Percentiles rank a stretch among this genome's conserved stretches.
These are phyloP conservation scores for Aspergillus fischeri DNA, from an alignment of 2,329 filamentous ascomycete genomes.

Conservation along the genomic window DNA sequence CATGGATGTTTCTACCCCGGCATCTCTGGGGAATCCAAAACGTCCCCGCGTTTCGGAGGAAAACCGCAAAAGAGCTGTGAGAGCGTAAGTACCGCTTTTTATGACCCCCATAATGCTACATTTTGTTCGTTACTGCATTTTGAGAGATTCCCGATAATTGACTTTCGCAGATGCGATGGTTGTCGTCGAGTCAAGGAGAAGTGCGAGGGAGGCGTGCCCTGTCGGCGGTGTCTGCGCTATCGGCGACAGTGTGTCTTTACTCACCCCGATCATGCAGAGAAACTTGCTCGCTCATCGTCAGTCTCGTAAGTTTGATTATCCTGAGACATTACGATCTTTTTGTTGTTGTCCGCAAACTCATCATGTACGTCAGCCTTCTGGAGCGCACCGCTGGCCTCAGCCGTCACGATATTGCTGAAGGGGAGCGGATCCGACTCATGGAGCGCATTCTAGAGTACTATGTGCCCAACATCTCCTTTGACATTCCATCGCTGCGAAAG, in stretches of 20 bases:
- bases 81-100: conserved; percentile 30
- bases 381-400: conserved; percentile 28
- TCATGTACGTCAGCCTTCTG: conserved; percentile 18
- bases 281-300: conserved; percentile 26
- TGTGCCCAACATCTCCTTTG: conserved; percentile 43
- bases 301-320: conserved; percentile 26
- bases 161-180: conserved; percentile 47
- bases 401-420: conserved; percentile 33
- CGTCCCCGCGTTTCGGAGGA: conserved; percentile 40
- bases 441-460: conserved; percentile 49
- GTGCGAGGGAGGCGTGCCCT: conserved; percentile 54
- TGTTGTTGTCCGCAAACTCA: neutral
- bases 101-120: neutral
- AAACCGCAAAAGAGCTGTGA: conserved; percentile 38
- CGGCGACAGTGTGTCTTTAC: conserved; percentile 50
- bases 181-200: conserved; percentile 55
- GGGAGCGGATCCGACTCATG: conserved; percentile 40
- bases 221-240: conserved; percentile 50
- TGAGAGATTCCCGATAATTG: neutral
- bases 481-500: conserved; percentile 40
- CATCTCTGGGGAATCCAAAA: conserved; percentile 28
- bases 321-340: neutral
- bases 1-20: conserved; percentile 30
- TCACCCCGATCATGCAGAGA: conserved; percentile 33
- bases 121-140: neutral